Base-by-base conservation (phyloP, 306 rosid species). In the Dalbergia cochinchinensis region DNA sequence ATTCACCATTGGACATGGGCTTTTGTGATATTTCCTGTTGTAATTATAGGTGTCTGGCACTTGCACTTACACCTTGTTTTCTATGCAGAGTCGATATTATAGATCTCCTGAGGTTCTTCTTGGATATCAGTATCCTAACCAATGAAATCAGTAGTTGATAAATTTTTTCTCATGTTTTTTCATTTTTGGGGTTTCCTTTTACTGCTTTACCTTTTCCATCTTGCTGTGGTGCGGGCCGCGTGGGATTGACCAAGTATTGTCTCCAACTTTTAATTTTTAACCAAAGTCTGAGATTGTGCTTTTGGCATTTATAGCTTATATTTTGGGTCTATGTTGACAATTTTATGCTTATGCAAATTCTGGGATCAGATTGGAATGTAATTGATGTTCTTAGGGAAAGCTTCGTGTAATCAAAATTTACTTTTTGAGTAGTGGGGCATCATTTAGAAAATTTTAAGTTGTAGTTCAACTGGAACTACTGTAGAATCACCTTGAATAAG, bases 101-200 rank as follows among this genome's bases (percentile, higher is more conserved):
- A 90, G 99, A 63, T 93, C 99, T 75, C 99, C 99, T 34, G 99
- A 96, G 88, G 99, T 96, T 82, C 96, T 96, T 79, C 99, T 96
- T 76, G 99, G 99, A 60, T 91, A 96, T 87, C 97, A 93, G 99
- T 96, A 96, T 96, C 99, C 98, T 91, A 82, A 48, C 11, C 61
- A 73, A 62, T 81, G 86, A 81, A 73, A 61, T 81, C 39, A 73
- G 22, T 78, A 51, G 65, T 48, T 78, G 35, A 53, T 19, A 37
- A 31, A 19, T 51, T 37, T 71, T 61, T 62, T 65, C 50, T 45
- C 67, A 63, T 54, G 71, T 15, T 71, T 53, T 60, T 78, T 63
- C 14, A 6, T 69, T 57, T 70, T 77, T 19, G 57, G 51, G 7
- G 47, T 64, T 68, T 37, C 68, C 16, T 74, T 53, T 59, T 7